Evolutionary conservation across 2,329 filamentous ascomycete genomes (phyloP).

Genomic region (Phialocephala sp.): DNA sequence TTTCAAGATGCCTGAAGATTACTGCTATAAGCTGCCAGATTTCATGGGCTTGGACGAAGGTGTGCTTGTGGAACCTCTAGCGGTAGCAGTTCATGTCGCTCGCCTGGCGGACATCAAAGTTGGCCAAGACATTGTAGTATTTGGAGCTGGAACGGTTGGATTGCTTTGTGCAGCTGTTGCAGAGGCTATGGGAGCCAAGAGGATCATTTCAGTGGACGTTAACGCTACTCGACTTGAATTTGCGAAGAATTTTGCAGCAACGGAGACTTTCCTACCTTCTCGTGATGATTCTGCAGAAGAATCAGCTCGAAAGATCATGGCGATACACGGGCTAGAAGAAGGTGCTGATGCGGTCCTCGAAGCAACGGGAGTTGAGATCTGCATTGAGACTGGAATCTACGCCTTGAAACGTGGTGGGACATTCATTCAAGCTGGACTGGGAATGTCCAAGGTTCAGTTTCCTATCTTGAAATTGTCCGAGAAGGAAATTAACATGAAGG

Average conservation of each 20-base stretch:
- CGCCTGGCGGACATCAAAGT: constrained; percentile 48
- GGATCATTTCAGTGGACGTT: constrained; percentile 54
- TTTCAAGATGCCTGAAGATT: constrained; percentile 54
- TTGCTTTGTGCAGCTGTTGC: constrained; percentile 53
- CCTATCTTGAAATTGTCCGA: constrained; percentile 57
- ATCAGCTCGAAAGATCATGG: constrained; percentile 48
- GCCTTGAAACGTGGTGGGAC: constrained; percentile 53
- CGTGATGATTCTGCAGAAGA: constrained; percentile 46
- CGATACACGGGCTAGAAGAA: constrained; percentile 47
- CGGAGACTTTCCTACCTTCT: constrained; percentile 11
- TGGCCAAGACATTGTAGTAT: constrained; percentile 51
- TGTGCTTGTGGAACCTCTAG: constrained; percentile 58
- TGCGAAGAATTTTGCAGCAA: constrained; percentile 45
- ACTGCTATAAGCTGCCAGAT: constrained; percentile 52
- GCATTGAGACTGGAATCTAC: constrained; percentile 54
- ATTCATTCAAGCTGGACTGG: constrained; percentile 54
- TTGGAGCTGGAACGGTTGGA: constrained; percentile 58
- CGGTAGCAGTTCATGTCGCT: constrained; percentile 56
- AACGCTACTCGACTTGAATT: constrained; percentile 49
- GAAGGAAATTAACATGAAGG: constrained; percentile 53
- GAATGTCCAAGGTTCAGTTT: constrained; percentile 48
- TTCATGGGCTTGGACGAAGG: constrained; percentile 56
- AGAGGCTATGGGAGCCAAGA: constrained; percentile 51
- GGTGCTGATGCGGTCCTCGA: constrained; percentile 58
- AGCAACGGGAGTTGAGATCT: constrained; percentile 52